Base-by-base conservation (phyloP, 768 basidiomycete genomes). In the Trametes cingulata region DNA sequence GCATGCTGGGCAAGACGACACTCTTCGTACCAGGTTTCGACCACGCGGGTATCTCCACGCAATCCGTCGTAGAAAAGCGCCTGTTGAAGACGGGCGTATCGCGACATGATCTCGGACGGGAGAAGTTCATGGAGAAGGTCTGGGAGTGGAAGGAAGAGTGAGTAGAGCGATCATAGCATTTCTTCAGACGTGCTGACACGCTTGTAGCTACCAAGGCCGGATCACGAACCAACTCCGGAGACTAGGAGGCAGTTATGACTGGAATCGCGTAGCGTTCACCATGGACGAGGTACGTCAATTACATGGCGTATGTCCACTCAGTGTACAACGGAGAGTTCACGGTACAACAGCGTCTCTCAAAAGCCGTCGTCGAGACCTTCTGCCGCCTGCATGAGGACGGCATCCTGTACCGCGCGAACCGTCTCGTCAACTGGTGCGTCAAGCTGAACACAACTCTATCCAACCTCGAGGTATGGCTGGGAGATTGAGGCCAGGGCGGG, bases 361-460 rank as follows among this genome's bases (percentile, higher is more conserved):
- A 84, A 76, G 95, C 94, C 35, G 96, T 98, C 36, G 80, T 86
- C 25, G 95, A 98, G 73, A 91, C 85, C 3, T 99, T 99, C 75
- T 95, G 93, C 73, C 81, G 82, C 35, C 76, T 99, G 33, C 90
- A 95, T 67, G 95, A 98, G 71, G 91, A 93, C 35, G 95, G 95
- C 1, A 83, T 92, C 64, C 72, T 99, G 46, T 98, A 98, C 74
- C 91, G 97, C 25, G 95, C 95, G 2, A 98, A 98, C 69, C 87
- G 96, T 22, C 83, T 99, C 43, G 96, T 98, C 60, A 97, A 98
- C 69, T 98, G 97, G 96, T 99, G 97, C 77, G 91, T 94, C 47
- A 83, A 86, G 72, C 78, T 99, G 60, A 97, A 98, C 72, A 99
- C 97, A 0, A 96, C 96, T 0, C 78, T 99, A 2, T 98, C 96